phyloP scores from a whole-genome alignment of 352 stramenopile genomes.

The Phytophthora quininea region DNA sequence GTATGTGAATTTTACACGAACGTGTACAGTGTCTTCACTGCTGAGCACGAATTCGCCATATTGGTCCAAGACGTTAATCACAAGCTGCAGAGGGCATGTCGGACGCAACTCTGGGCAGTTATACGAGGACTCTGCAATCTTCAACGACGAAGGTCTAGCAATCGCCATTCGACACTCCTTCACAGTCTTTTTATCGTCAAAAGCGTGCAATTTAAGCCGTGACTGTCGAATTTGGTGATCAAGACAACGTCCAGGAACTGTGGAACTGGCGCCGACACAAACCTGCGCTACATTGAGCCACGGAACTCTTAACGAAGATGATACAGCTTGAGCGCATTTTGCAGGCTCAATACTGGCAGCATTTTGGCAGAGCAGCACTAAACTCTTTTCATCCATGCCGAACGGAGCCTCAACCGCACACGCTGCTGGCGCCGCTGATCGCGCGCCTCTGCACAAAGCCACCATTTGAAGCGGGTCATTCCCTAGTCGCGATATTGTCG shows the following conservation, averaged over 20 bases:
- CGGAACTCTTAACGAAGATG: constrained; percentile 33
- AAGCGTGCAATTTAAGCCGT: constrained; percentile 14
- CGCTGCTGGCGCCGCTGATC: constrained; percentile 26
- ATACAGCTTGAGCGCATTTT: constrained; percentile 42
- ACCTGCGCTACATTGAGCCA: constrained; percentile 39
- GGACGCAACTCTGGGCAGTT: constrained; percentile 50
- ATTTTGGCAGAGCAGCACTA: constrained; percentile 46
- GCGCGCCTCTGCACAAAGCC: constrained; percentile 40
- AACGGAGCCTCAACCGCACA: constrained; percentile 51
- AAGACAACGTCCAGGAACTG: constrained; percentile 53
- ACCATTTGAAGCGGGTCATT: constrained; percentile 21
- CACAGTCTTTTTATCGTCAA: constrained; percentile 29
- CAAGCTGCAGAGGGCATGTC: constrained; percentile 46
- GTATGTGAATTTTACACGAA: constrained; percentile 20
- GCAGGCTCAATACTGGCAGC: constrained; percentile 38
- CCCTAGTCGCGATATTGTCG: constrained; percentile 25
- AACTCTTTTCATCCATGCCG: constrained; percentile 39
- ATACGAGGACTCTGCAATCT: constrained; percentile 56
- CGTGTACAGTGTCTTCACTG: constrained; percentile 21
- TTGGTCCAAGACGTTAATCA: constrained; percentile 57
- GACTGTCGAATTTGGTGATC: constrained; percentile 34
- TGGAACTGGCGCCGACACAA: constrained; percentile 37
- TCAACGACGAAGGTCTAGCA: constrained; percentile 34
- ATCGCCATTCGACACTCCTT: constrained; percentile 38
- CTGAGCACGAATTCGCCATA: constrained; percentile 48